Evolutionary conservation across 2,329 filamentous ascomycete genomes (phyloP).

Genomic region (Pseudodiploospora longispora): DNA sequence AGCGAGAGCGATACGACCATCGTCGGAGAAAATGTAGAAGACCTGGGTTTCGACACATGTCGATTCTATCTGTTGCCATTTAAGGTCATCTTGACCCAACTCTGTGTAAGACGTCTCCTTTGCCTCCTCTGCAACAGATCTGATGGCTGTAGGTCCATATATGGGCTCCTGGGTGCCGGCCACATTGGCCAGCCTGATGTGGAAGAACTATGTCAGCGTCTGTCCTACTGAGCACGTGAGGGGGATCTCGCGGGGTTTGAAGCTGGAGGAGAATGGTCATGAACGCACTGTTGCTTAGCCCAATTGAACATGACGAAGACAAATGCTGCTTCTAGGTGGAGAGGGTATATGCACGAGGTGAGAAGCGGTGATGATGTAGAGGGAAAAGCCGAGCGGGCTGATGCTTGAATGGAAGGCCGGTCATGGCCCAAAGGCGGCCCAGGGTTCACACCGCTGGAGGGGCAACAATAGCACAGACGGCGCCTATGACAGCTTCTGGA

Average conservation of each 20-base stretch:
- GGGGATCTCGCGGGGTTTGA: constrained; percentile 6
- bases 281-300: constrained; percentile 78
- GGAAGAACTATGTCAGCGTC: neutral
- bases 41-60: constrained; percentile 92
- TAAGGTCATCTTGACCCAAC: constrained; percentile 66
- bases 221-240: neutral
- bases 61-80: constrained; percentile 72
- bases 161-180: constrained; percentile 94
- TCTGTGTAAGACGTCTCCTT: constrained; percentile 74
- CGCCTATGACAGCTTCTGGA: constrained; percentile 5
- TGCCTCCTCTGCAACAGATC: constrained; percentile 74
- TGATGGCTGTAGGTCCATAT: constrained; percentile 84
- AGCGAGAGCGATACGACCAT: constrained; percentile 65
- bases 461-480: neutral
- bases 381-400: neutral
- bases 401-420: no score
- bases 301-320: constrained; percentile 72
- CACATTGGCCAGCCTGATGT: constrained; percentile 60
- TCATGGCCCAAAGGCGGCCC: neutral
- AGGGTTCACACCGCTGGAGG: constrained; percentile 10
- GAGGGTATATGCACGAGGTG: neutral
- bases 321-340: neutral
- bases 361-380: neutral
- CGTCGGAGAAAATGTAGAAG: constrained; percentile 82
- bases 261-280: constrained; percentile 7